Evolutionary conservation across 2,329 filamentous ascomycete species (phyloP).

Genomic region (Fusarium kyushuense): DNA sequence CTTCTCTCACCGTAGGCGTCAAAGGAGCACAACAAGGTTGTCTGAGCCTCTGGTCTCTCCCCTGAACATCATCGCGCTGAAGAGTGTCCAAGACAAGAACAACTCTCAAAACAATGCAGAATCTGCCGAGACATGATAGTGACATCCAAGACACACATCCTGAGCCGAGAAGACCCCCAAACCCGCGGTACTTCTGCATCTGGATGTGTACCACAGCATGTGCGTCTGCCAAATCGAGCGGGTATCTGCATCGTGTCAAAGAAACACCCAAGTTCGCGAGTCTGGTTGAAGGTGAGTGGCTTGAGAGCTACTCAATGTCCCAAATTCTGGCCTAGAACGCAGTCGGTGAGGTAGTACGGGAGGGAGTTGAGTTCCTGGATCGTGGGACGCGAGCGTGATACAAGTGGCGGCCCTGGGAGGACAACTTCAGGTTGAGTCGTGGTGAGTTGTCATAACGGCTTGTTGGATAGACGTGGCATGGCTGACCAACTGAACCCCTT

Average conservation of each 20-base stretch:
- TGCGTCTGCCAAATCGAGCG: conserved; percentile 33
- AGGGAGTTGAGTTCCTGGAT: conserved; percentile 30
- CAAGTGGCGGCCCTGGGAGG: conserved; percentile 12
- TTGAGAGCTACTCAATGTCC: conserved; percentile 29
- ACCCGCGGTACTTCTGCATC: conserved; percentile 20
- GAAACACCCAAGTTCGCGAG: conserved; percentile 28
- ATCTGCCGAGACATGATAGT: conserved; percentile 39
- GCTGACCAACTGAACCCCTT: background rate
- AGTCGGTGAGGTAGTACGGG: conserved; percentile 19
- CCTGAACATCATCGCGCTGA: background rate
- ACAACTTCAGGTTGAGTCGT: conserved; percentile 23
- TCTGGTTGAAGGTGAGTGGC: conserved; percentile 18
- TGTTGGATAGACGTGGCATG: background rate
- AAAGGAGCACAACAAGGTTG: conserved; percentile 12
- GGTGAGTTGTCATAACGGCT: background rate
- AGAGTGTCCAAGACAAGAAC: background rate
- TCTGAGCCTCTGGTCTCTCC: background rate
- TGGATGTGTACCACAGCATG: conserved; percentile 22
- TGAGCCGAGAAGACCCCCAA: conserved; percentile 12
- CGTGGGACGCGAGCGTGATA: conserved; percentile 40
- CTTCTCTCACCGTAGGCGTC: background rate
- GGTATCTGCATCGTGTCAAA: conserved; percentile 32
- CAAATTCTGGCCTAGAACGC: conserved; percentile 20
- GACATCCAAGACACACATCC: background rate
- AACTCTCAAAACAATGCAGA: conserved; percentile 17